Base-by-base conservation (phyloP, 352 stramenopile species). In the Phytophthora pistaciae region DNA sequence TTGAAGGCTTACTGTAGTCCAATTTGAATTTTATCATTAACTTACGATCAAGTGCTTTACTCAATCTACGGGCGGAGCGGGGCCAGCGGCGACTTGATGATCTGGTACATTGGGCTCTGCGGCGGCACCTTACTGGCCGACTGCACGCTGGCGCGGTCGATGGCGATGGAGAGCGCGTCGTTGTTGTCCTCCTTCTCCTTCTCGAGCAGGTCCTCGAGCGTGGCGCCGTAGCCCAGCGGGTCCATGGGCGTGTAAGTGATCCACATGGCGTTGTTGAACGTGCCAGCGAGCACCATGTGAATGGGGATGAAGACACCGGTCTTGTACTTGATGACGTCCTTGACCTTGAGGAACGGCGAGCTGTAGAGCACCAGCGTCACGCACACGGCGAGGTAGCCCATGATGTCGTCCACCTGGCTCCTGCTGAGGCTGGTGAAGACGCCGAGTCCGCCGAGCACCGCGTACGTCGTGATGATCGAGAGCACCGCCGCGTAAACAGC, bases 211-310 rank as follows among this genome's bases (percentile, higher is more conserved):
- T 76, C 61, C 10, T 73, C 65, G 7, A 70, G 11, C 13, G 61
- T 72, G 1, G 65, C 68, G 18, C 63, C 65, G 20, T 65, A 67
- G 25, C 64, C 69, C 1, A 82, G 74, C 16, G 72, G 76, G 18
- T 81, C 71, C 54, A 90, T 69, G 4, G 61, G 56, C 18, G 70
- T 77, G 78, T 88, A 89, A 20, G 64, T 74, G 69, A 88, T 77
- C 81, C 83, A 90, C 60, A 86, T 74, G 16, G 70, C 55, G 70
- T 89, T 90, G 73, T 87, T 91, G 68, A 81, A 74, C 21, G 75
- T 82, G 49, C 79, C 81, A 11, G 78, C 79, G 50, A 71, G 57
- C 18, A 91, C 74, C 75, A 91, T 84, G 70, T 88, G 72, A 48
- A 90, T 83, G 16, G 79, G 74, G 40, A 91, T 75, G 70, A 84